Conservation (phyloP, 2,329 filamentous ascomycete species). For the Pseudogymnoascus sp. region DNA sequence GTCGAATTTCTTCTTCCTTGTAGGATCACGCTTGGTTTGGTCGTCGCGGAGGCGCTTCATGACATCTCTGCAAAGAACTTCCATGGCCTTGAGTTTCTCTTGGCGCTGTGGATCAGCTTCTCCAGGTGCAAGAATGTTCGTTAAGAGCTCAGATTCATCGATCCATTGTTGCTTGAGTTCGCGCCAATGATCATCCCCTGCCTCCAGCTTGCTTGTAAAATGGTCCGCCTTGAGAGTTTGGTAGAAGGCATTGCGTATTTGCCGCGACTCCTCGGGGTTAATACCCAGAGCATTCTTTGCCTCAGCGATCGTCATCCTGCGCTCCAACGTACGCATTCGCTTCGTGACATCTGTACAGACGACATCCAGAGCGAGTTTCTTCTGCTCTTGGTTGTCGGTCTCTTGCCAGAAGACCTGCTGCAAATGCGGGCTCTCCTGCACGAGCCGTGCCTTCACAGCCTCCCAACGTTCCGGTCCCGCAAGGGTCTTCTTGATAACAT, state of each 20-base stretch:
- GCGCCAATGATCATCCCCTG: constrained; percentile 63
- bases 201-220: constrained; percentile 66
- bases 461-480: constrained; percentile 69
- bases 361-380: constrained; percentile 64
- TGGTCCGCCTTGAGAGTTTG: constrained; percentile 55
- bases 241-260: constrained; percentile 58
- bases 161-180: constrained; percentile 63
- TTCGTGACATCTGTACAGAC: constrained; percentile 79
- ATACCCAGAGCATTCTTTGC: constrained; percentile 65
- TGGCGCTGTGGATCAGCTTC: constrained; percentile 43
- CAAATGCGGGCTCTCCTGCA: constrained; percentile 57
- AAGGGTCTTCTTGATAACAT: constrained; percentile 66
- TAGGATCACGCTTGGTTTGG: constrained; percentile 45
- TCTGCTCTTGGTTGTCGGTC: constrained; percentile 50
- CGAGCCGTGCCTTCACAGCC: constrained; percentile 56
- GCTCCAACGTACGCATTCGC: constrained; percentile 57
- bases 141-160: constrained; percentile 46
- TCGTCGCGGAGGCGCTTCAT: constrained; percentile 70
- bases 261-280: constrained; percentile 59
- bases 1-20: constrained; percentile 33
- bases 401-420: constrained; percentile 52
- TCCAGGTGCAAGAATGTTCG: constrained; percentile 42
- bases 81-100: constrained; percentile 55
- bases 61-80: constrained; percentile 65
- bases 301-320: constrained; percentile 62